These are phyloP conservation scores for Heliocybe sulcata DNA, from an alignment of 1,284 basidiomycete genomes.

Conservation along the genomic window DNA sequence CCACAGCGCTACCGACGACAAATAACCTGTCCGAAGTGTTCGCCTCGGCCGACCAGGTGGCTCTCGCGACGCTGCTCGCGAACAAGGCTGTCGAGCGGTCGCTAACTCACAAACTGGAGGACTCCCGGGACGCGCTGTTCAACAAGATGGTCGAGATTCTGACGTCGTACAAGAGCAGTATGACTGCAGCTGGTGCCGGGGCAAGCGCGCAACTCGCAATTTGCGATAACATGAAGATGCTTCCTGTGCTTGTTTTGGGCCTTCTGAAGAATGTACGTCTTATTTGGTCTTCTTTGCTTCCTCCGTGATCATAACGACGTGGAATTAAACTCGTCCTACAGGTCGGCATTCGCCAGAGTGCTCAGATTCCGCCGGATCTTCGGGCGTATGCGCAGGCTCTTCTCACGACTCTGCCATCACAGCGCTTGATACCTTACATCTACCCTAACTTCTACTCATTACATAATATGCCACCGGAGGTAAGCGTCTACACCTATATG, in stretches of 20 bases:
- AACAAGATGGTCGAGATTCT: constrained; percentile 91
- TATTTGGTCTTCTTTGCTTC: constrained; percentile 2
- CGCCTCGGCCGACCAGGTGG: constrained; percentile 91
- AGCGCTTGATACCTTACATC: constrained; percentile 89
- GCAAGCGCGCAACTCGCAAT: constrained; percentile 93
- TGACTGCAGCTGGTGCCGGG: constrained; percentile 90
- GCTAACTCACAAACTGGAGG: constrained; percentile 88
- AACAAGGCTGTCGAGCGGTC: constrained; percentile 97
- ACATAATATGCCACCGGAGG: constrained; percentile 94
- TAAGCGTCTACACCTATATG: constrained; percentile 24
- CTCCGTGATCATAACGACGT: neutral
- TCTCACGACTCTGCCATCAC: constrained; percentile 86
- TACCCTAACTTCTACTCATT: constrained; percentile 94
- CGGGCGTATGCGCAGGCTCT: constrained; percentile 93
- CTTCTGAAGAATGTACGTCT: constrained; percentile 85
- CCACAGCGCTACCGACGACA: constrained; percentile 89
- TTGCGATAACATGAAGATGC: constrained; percentile 89
- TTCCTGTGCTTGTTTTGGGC: constrained; percentile 86
- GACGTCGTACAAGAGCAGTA: constrained; percentile 90
- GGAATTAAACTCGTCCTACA: constrained; percentile 19
- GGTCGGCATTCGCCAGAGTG: constrained; percentile 92
- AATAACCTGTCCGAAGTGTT: constrained; percentile 91
- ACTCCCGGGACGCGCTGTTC: constrained; percentile 86
- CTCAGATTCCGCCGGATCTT: constrained; percentile 94
- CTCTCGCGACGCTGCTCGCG: constrained; percentile 83